A percentile compares a stretch with the other conserved stretches of the same genome.
Conservation (phyloP, 805 yeast genomes). For the Priceomyces haplophilus region DNA sequence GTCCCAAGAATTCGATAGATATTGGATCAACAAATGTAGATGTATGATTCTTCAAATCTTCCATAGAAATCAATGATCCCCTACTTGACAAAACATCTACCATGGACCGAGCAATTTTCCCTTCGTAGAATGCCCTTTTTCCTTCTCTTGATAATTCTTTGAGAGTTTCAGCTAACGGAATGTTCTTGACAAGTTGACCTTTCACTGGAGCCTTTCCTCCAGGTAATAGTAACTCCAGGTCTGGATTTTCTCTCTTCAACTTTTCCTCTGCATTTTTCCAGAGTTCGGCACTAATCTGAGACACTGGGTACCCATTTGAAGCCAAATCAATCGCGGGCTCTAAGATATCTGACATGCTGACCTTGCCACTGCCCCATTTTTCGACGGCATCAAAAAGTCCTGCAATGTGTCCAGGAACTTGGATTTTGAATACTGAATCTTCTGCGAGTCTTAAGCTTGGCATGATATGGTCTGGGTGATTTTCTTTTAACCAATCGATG, state of each 20-base stretch:
- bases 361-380: slow-evolving; percentile 70
- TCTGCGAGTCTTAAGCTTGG: slow-evolving; percentile 42
- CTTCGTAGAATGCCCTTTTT: slow-evolving; percentile 65
- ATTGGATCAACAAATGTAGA: slow-evolving; percentile 69
- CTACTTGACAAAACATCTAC: slow-evolving; percentile 48
- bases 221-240: slow-evolving; percentile 33
- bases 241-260: slow-evolving; percentile 36
- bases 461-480: slow-evolving; percentile 37
- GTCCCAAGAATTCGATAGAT: slow-evolving; percentile 46
- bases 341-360: slow-evolving; percentile 54
- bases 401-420: slow-evolving; percentile 78
- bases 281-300: slow-evolving; percentile 50
- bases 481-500: slow-evolving; percentile 32
- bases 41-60: slow-evolving; percentile 56
- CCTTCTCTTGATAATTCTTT: slow-evolving; percentile 54
- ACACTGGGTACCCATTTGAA: slow-evolving; percentile 62
- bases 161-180: slow-evolving; percentile 51
- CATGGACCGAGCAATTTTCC: slow-evolving; percentile 65
- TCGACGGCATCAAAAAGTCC: slow-evolving; percentile 74
- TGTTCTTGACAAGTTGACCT: slow-evolving; percentile 58
- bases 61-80: slow-evolving; percentile 54
- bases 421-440: slow-evolving; percentile 56
- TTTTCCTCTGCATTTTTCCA: slow-evolving; percentile 46
- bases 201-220: slow-evolving; percentile 43
- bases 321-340: slow-evolving; percentile 69